Conservation (phyloP, 805 yeast species). For the Candida nanaspora region DNA sequence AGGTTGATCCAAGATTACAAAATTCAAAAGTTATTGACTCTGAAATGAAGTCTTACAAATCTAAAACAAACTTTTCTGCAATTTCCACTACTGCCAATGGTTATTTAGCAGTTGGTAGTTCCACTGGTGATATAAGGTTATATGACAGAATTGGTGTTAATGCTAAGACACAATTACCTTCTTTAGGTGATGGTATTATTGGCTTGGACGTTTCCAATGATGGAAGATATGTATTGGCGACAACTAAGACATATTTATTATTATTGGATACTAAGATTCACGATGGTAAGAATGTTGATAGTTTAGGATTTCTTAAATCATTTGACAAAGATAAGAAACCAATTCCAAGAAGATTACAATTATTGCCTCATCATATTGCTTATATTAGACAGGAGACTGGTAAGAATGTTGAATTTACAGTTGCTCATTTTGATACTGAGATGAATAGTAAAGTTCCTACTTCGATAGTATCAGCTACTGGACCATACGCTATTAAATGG, state of each 20-base stretch:
- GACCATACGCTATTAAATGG: constrained; percentile 83
- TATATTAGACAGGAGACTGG: constrained; percentile 47
- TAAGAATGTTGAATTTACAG: constrained; percentile 50
- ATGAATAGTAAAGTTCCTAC: constrained; percentile 47
- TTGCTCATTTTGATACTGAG: constrained; percentile 74
- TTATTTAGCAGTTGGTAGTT: constrained; percentile 67
- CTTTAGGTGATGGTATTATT: constrained; percentile 67
- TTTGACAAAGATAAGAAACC: constrained; percentile 64
- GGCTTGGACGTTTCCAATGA: constrained; percentile 69
- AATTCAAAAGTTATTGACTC: constrained; percentile 53
- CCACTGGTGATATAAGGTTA: constrained; percentile 68
- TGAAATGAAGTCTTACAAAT: constrained; percentile 45
- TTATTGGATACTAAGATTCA: constrained; percentile 61
- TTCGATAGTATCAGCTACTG: constrained; percentile 68
- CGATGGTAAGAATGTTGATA: constrained; percentile 52
- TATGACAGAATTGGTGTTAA: constrained; percentile 65
- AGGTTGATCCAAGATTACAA: constrained; percentile 71
- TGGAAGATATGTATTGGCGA: constrained; percentile 77
- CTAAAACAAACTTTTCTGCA: constrained; percentile 49
- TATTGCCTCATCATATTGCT: constrained; percentile 68
- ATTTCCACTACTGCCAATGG: constrained; percentile 71
- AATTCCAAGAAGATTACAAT: constrained; percentile 55
- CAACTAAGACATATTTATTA: constrained; percentile 65
- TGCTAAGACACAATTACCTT: constrained; percentile 77
- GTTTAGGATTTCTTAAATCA: constrained; percentile 55